Conservation (phyloP, 1,284 basidiomycete genomes). For the Leccinum pachyderme region DNA sequence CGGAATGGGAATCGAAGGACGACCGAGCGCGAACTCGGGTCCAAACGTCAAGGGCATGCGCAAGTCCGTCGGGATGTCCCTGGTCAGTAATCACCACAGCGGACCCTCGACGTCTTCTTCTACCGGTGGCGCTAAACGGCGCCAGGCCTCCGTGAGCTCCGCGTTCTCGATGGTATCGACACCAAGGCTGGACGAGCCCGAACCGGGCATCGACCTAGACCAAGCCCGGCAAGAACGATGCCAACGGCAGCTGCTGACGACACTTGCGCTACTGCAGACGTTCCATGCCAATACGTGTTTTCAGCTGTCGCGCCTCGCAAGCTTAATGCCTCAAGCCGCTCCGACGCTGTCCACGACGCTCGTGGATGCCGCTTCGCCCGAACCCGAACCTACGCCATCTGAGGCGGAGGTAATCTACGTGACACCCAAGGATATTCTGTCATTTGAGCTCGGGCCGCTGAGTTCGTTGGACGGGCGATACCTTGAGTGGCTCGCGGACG, state of each 20-base stretch:
- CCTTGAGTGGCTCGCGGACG: conserved; percentile 69
- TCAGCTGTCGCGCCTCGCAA: conserved; percentile 59
- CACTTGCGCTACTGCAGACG: conserved; percentile 66
- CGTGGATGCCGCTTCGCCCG: neutral
- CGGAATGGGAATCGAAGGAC: conserved; percentile 70
- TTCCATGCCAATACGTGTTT: conserved; percentile 70
- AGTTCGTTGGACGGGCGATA: conserved; percentile 67
- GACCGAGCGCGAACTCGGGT: conserved; percentile 34
- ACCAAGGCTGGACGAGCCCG: conserved; percentile 15
- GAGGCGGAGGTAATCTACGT: conserved; percentile 28
- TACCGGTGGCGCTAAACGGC: conserved; percentile 26
- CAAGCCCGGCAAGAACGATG: conserved; percentile 29
- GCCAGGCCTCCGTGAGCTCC: conserved; percentile 32
- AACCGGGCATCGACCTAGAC: conserved; percentile 6
- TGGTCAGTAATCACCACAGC: conserved; percentile 29
- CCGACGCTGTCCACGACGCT: conserved; percentile 6
- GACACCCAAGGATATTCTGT: conserved; percentile 59
- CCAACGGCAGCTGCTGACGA: conserved; percentile 54
- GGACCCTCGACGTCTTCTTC: conserved; percentile 32
- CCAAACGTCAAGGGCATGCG: conserved; percentile 37
- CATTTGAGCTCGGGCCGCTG: conserved; percentile 69
- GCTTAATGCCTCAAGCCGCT: conserved; percentile 39
- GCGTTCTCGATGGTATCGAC: conserved; percentile 19
- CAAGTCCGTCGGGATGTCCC: conserved; percentile 43
- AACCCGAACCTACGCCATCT: neutral